phyloP scores from a whole-genome alignment of 345 rosid species.

The Salix koriyanagi region DNA sequence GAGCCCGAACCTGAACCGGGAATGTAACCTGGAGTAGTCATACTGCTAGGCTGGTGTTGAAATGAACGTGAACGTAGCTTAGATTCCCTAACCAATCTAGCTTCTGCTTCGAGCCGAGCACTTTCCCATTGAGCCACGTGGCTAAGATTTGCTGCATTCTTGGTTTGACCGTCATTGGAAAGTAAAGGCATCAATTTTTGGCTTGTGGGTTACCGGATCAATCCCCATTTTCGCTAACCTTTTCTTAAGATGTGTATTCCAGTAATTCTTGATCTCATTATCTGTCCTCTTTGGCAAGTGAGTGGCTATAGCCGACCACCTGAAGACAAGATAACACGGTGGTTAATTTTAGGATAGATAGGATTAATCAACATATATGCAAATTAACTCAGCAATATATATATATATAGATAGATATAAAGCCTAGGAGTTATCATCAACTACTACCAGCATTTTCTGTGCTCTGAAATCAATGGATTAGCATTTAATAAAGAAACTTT shows the following conservation, averaged over 20 bases:
- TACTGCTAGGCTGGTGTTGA: conserved; percentile 25
- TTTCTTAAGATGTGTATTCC: conserved; percentile 32
- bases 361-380: too few relatives aligned
- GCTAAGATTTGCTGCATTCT: conserved; percentile 29
- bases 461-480: conserved; percentile 13
- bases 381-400: too few relatives aligned
- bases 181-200: conserved; percentile 21
- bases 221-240: conserved; percentile 33
- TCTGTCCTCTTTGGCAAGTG: conserved; percentile 28
- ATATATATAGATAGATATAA: too few relatives aligned
- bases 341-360: too few relatives aligned
- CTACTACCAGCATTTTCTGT: conserved; percentile 3
- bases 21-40: conserved; percentile 24
- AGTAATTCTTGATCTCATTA: conserved; percentile 30
- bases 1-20: conserved; percentile 21
- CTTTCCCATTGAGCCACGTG: conserved; percentile 50
- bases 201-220: conserved; percentile 31
- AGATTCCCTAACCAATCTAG: conserved; percentile 71
- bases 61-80: conserved; percentile 60
- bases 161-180: conserved; percentile 20
- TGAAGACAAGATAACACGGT: conserved; percentile 13
- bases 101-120: conserved; percentile 41
- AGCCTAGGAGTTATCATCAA: conserved; percentile 11
- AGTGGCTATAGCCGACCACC: conserved; percentile 33
- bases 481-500: neutral